Base-by-base conservation (phyloP, 139 green algal genomes). In the Chlorella sp. region DNA sequence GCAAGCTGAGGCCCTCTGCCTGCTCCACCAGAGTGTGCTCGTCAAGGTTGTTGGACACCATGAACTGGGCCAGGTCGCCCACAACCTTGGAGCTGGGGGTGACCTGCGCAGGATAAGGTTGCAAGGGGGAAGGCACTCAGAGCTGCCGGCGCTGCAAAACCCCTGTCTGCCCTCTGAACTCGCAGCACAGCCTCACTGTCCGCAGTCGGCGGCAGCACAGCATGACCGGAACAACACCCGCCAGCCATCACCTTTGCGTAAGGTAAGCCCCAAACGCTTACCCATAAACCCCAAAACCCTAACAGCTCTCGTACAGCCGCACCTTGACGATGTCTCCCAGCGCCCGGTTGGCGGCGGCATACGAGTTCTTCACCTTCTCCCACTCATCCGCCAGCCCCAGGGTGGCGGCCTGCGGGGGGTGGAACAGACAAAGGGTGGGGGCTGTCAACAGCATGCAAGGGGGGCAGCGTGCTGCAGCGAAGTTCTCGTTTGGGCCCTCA, bases 51-150 rank as follows among this genome's bases (percentile, higher is more conserved):
- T 98, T 99, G 90, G 97, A 92, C 73, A 99, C 97, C 94, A 99
- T 98, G 94, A 99, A 99, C 94, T 99, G 97, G 9, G 97, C 97
- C 81, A 99, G 93, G 90, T 99, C 97, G 69, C 97, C 97, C 40
- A 99, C 97, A 26, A 97, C 95, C 93, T 98, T 98, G 91, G 86
- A 94, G 88, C 88, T 94, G 40, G 96, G 96, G 3, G 96, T 98
- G 73, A 97, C 94, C 92, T 96, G 89, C 73, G 71, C 32, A 37
- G 36, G 11, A 32, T 26, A 7, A 81, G 34, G 34, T 26, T 28
- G 34, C 0, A 32, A 21, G 34, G 24, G 14, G 16, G 36, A 69
- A 5, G 71, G 57, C 32, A 40, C 36, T 9, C 73, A 42, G 14
- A 80, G n/a, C 3, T 34, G 40, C n/a, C n/a, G n/a, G 24, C 73